Base-by-base conservation (phyloP, 306 rosid genomes). In the Mimosa pudica region DNA sequence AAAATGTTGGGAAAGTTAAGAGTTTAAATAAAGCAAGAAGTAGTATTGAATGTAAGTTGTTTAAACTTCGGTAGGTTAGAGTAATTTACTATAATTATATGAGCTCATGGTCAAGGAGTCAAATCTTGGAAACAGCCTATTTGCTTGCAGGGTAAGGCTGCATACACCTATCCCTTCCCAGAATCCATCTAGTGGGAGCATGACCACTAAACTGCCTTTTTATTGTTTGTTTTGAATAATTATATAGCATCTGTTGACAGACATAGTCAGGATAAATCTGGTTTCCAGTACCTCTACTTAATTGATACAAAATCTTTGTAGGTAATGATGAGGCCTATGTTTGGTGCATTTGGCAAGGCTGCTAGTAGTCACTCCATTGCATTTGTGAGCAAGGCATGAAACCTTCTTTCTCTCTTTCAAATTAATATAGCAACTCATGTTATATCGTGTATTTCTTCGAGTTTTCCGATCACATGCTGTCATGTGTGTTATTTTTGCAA, bases 291-390 rank as follows among this genome's bases (percentile, higher is more conserved):
- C 32, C 66, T 68, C 72, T 36, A 65, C 48, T 74, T 52, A 63
- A 49, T 78, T 44, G 70, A 77, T 58, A 51, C 54, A 32, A 6
- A 44, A 18, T 61, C 54, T 62, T 73, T 82, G 74, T 81, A 93
- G 99, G 97, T 95, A 71, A 71, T 87, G 20, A 89, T 93, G 89
- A 93, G 99, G 73, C 99, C 97, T 11, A 95, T 95, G 97, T 91
- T 88, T 44, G 98, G 91, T 79, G 91, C 96, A 71, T 91, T 86
- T 82, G 99, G 98, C 86, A 95, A 89, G 82, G 98, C 99, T 73
- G 88, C 83, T 48, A 87, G 96, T 79, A 73, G 85, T 17, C 79
- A 85, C 83, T 95, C 99, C 78, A 91, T 95, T 81, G 91, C 96
- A 67, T 93, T 95, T 74, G 97, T 95, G 84, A 95, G 98, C 98